phyloP scores from a whole-genome alignment of 2,329 filamentous ascomycete genomes.

The Bipolaris victoriae region DNA sequence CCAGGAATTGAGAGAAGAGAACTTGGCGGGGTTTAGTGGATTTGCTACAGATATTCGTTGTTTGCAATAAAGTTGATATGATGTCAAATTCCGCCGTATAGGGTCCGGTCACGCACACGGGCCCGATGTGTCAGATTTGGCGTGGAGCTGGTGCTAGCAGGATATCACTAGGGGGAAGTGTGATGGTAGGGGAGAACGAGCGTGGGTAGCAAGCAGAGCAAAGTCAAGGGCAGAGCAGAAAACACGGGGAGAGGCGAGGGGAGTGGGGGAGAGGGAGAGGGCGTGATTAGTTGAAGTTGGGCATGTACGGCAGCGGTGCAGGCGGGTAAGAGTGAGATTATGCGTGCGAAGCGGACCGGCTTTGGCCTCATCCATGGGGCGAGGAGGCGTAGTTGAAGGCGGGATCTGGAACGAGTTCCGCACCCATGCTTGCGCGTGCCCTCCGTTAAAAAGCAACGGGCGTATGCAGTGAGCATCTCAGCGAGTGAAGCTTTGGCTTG shows the following conservation, averaged over 20 bases:
- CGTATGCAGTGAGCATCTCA: slow-evolving; percentile 8
- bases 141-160: neutral
- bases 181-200: neutral
- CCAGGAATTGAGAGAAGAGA: neutral
- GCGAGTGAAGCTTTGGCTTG: slow-evolving; percentile 24
- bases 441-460: slow-evolving; percentile 25
- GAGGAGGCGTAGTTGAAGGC: slow-evolving; percentile 23
- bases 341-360: slow-evolving; percentile 19
- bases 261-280: slow-evolving; percentile 5
- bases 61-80: neutral
- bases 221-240: neutral
- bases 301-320: slow-evolving; percentile 14
- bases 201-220: slow-evolving; percentile 1
- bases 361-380: slow-evolving; percentile 22
- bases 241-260: slow-evolving; percentile 1
- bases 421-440: slow-evolving; percentile 22
- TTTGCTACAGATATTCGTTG: neutral
- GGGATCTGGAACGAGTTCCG: slow-evolving; percentile 22
- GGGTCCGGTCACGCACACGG: slow-evolving; percentile 3
- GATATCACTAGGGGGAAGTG: slow-evolving; percentile 5
- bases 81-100: neutral
- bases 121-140: slow-evolving; percentile 11
- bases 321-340: slow-evolving; percentile 18
- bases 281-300: slow-evolving; percentile 19
- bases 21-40: neutral